Conservation (phyloP, 805 yeast genomes). For the Kuraishia molischiana region DNA sequence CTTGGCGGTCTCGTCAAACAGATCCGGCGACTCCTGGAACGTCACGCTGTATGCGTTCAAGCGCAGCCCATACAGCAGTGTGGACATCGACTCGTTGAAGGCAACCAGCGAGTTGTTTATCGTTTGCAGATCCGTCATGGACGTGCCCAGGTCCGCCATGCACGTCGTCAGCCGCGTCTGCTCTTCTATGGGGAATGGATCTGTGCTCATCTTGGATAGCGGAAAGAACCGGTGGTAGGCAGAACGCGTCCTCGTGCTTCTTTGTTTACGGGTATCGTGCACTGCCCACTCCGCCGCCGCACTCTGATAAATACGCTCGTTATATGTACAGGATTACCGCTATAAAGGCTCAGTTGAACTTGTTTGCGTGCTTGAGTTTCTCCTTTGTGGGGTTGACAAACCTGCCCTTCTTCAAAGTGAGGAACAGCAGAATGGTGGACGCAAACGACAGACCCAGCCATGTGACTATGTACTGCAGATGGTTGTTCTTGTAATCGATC, state of each 20-base stretch:
- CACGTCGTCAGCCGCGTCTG: slow-evolving; percentile 11
- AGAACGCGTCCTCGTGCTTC: too few relatives aligned
- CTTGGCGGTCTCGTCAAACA: not conserved
- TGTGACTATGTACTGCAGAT: slow-evolving; percentile 83
- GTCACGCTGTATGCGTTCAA: slow-evolving; percentile 87
- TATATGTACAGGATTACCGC: not conserved
- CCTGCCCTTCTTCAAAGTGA: slow-evolving; percentile 36
- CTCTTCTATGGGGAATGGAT: not conserved
- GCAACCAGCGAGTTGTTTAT: slow-evolving; percentile 53
- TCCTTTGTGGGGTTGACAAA: slow-evolving; percentile 30
- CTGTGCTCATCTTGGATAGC: too few relatives aligned
- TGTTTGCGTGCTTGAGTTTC: slow-evolving; percentile 39
- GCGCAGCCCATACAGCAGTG: slow-evolving; percentile 70
- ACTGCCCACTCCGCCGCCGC: too few relatives aligned
- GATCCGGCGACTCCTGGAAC: slow-evolving; percentile 28
- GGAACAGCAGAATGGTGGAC: slow-evolving; percentile 55
- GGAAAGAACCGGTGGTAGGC: too few relatives aligned
- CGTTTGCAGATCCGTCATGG: slow-evolving; percentile 44
- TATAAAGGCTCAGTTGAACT: slow-evolving; percentile 19
- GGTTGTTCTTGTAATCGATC: slow-evolving; percentile 79
- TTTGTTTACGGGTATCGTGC: too few relatives aligned
- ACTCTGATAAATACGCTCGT: too few relatives aligned
- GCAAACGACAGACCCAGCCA: slow-evolving; percentile 87
- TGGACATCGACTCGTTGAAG: slow-evolving; percentile 72
- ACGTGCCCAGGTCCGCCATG: slow-evolving; percentile 43